These are phyloP conservation scores for Aspergillus quadrilineatus DNA, from an alignment of 2,329 filamentous ascomycete genomes.

Conservation along the genomic window DNA sequence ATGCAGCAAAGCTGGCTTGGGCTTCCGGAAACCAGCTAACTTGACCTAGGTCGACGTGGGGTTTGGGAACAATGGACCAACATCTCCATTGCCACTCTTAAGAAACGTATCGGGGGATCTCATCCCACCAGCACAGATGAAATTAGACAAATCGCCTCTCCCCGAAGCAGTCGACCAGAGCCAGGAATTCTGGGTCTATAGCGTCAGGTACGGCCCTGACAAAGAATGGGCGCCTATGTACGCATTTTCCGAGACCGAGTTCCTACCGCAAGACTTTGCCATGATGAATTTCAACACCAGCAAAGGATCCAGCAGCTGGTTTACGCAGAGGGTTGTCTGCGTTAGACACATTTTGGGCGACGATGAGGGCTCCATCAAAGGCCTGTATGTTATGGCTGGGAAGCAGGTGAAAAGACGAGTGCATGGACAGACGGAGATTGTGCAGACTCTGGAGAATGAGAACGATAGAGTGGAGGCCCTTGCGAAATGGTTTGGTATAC, in stretches of 20 bases:
- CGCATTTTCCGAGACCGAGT: conserved; percentile 66
- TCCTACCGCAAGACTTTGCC: conserved; percentile 60
- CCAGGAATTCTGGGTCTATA: conserved; percentile 62
- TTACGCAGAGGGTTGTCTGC: conserved; percentile 55
- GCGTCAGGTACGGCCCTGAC: conserved; percentile 53
- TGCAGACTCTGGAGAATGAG: conserved; percentile 53
- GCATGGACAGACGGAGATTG: conserved; percentile 50
- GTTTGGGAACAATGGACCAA: conserved; percentile 64
- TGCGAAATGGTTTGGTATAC: conserved; percentile 54
- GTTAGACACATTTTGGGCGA: conserved; percentile 55
- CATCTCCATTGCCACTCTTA: conserved; percentile 56
- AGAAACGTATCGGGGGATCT: conserved; percentile 39
- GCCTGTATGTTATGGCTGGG: conserved; percentile 55
- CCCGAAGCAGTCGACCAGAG: conserved; percentile 45
- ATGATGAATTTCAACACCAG: conserved; percentile 61
- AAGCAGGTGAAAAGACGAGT: conserved; percentile 55
- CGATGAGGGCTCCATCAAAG: conserved; percentile 48
- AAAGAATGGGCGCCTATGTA: conserved; percentile 61
- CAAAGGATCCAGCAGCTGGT: conserved; percentile 51
- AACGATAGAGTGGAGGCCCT: conserved; percentile 54
- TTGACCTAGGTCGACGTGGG: conserved; percentile 58
- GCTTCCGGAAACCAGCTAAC: background rate
- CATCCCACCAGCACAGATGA: conserved; percentile 52
- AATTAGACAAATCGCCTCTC: conserved; percentile 52
- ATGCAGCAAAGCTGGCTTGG: background rate